Conservation (phyloP, 352 stramenopile genomes). For the Pythium rhizo-oryzae region DNA sequence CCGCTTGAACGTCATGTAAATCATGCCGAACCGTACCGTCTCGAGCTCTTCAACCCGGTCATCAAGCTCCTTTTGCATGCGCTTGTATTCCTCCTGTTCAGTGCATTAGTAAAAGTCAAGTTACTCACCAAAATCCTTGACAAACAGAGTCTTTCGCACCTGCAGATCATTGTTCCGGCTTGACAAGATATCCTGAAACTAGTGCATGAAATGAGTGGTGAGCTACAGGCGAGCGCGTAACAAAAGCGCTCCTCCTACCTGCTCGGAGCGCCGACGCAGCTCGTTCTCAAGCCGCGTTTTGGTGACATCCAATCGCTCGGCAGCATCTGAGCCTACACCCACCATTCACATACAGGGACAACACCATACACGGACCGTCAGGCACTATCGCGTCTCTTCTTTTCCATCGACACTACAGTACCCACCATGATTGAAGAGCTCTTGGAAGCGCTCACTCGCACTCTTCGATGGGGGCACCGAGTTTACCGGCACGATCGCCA, state of each 20-base stretch:
- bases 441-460: constrained; percentile 58
- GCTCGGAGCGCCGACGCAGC: constrained; percentile 53
- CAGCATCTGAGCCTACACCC: constrained; percentile 46
- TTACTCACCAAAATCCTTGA: background rate
- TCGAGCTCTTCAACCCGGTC: background rate
- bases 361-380: too few relatives aligned
- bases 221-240: background rate
- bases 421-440: constrained; percentile 47
- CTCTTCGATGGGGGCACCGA: constrained; percentile 29
- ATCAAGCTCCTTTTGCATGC: constrained; percentile 77
- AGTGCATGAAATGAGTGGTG: background rate
- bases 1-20: background rate
- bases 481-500: constrained; percentile 56
- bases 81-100: constrained; percentile 67
- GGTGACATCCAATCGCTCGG: constrained; percentile 64
- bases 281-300: constrained; percentile 73
- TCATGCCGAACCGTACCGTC: background rate
- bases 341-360: background rate
- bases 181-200: constrained; percentile 68
- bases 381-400: too few relatives aligned
- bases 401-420: background rate
- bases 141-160: background rate
- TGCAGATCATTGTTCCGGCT: constrained; percentile 77
- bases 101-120: background rate
- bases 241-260: background rate